Base-by-base conservation (phyloP, 495 filamentous ascomycete genomes). In the Acidiella bohemica region DNA sequence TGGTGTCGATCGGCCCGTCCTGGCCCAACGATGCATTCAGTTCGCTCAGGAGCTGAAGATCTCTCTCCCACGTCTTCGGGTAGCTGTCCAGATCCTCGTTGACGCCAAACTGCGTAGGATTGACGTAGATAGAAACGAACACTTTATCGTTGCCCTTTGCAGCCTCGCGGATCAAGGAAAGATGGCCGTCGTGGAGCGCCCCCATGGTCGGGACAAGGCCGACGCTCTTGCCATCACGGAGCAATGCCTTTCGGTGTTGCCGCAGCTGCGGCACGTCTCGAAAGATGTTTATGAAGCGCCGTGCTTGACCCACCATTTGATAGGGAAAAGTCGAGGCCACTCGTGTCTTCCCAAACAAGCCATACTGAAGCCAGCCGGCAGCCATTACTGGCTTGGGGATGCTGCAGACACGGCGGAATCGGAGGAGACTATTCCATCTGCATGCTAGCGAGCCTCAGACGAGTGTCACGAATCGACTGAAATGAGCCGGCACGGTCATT, bases 131-230 rank as follows among this genome's bases (percentile, higher is more conserved):
- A 55, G 75, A 80, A 29, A 96, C 82, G 40, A 94, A 76, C 35
- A 96, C 77, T 47, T 80, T 70, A 43, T 80, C 75, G 60, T 86
- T 90, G 54, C 92, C 83, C 39, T 67, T 59, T 0, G 87, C 92
- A 5, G 90, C 90, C 48, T 78, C 70, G 23, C 86, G 85, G 53
- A 93, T 82, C 5, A 96, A 67, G 10, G 81, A 81, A 23, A 95
- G 61, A 58, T 97, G 90, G 19, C 90, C 90, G 42, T 80, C 71
- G 59, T 97, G 90, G 0, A 97, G 71, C 12, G 90, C 90, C 27
- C 90, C 90, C 88, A 97, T 95, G 8, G 90, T 97, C 0, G 90
- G 90, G 6, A 97, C 84, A 8, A 97, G 73, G 31, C 81, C 85
- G 34, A 97, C 75, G 13, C 76, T 76, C 23, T 78, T 74, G 54